Evolutionary conservation across 208 protist genomes (phyloP).

Genomic region (Crithidia sp.): DNA sequence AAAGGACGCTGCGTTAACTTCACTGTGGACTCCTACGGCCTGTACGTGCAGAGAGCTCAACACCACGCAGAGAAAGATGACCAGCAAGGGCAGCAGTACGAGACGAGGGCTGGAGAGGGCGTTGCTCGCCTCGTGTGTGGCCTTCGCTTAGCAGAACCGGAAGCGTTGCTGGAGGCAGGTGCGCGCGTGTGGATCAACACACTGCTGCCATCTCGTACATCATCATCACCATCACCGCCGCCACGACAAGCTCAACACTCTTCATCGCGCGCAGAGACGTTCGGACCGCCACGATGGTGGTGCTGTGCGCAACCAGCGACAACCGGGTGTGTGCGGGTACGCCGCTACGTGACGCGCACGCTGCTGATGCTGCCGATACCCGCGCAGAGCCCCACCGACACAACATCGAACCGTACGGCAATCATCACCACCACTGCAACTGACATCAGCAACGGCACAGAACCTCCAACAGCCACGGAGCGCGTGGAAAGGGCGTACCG

Average conservation of each 20-base stretch:
- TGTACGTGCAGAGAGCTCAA: slow-evolving; percentile 1
- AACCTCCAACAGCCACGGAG: not conserved
- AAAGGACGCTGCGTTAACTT: slow-evolving; percentile 6
- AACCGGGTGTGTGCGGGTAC: slow-evolving; percentile 19
- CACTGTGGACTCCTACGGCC: slow-evolving; percentile 16
- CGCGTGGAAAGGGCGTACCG: not conserved
- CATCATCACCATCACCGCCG: not conserved
- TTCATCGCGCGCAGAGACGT: not conserved
- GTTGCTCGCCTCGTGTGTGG: slow-evolving; percentile 9
- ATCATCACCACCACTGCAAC: not conserved
- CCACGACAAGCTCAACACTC: not conserved
- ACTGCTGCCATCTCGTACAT: slow-evolving; percentile 5
- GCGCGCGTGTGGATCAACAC: not conserved
- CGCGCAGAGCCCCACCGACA: slow-evolving; percentile 17
- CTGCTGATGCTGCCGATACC: slow-evolving; percentile 40
- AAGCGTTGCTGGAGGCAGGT: slow-evolving; percentile 7
- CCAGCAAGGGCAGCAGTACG: not conserved
- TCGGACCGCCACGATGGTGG: slow-evolving; percentile 18
- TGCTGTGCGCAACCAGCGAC: slow-evolving; percentile 15
- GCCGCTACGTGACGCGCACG: slow-evolving; percentile 26
- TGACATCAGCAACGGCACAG: not conserved
- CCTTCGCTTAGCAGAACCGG: slow-evolving; percentile 9
- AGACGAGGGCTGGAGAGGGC: not conserved
- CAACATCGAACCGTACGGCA: not conserved
- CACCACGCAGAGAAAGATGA: not conserved